These are phyloP conservation scores for Apostasia shenzhenica DNA, from an alignment of 106 monocot genomes.

Conservation along the genomic window DNA sequence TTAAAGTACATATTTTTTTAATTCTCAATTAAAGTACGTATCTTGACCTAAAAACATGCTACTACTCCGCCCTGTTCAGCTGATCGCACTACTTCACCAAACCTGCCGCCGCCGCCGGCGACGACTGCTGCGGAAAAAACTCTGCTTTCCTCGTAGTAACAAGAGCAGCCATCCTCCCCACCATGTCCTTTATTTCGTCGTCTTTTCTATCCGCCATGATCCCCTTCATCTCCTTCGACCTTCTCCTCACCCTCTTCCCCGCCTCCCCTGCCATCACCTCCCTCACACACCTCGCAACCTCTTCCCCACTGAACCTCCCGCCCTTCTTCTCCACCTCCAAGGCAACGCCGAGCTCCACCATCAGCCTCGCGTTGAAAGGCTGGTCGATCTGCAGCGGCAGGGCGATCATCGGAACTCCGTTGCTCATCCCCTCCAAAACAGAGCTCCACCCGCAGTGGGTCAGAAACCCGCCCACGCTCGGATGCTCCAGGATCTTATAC, in stretches of 20 bases:
- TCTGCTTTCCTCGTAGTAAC: neutral
- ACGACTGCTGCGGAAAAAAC: neutral
- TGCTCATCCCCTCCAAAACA: conserved; percentile 42
- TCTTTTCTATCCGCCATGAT: conserved; percentile 13
- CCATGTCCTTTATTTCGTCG: conserved; percentile 7
- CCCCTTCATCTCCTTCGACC: conserved; percentile 26
- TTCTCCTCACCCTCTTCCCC: conserved; percentile 22
- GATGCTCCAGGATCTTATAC: conserved; percentile 35
- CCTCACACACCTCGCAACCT: conserved; percentile 24
- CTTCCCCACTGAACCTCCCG: conserved; percentile 21
- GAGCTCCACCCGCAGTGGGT: conserved; percentile 65
- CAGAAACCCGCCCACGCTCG: conserved; percentile 39
- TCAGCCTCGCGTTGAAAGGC: conserved; percentile 36
- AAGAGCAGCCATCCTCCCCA: conserved; percentile 2
- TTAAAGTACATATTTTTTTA: no score
- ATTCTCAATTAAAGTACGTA: no score
- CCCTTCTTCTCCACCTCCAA: conserved; percentile 18
- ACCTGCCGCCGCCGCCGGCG: no score
- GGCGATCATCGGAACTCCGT: conserved; percentile 39
- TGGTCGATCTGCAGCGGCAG: conserved; percentile 61
- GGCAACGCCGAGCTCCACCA: conserved; percentile 40
- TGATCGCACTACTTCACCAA: no score
- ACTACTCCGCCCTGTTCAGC: no score
- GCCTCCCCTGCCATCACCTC: conserved; percentile 12
- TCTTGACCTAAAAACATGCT: no score